Percentiles rank a stretch among this genome's conserved stretches.
Evolutionary conservation across 768 basidiomycete genomes (phyloP).

Genomic region (Mycena belliarum): DNA sequence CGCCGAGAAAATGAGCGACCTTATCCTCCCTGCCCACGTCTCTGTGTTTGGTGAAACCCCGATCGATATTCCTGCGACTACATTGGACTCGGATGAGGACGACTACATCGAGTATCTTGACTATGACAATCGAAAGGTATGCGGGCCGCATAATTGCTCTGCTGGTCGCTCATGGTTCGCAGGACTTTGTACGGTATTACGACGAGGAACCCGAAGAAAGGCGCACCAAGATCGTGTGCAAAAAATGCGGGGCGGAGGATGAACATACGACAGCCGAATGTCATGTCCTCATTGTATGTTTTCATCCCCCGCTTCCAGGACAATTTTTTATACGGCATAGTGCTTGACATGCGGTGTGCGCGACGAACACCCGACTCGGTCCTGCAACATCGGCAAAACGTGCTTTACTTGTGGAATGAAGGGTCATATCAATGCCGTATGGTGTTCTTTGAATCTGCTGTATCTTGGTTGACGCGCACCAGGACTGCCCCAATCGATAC

Average conservation of each 20-base stretch:
- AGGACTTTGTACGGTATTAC: constrained; percentile 67
- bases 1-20: constrained; percentile 18
- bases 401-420: constrained; percentile 85
- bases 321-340: constrained; percentile 36
- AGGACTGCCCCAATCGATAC: constrained; percentile 74
- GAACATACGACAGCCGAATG: constrained; percentile 71
- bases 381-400: constrained; percentile 79
- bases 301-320: neutral
- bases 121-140: constrained; percentile 56
- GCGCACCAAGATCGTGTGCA: constrained; percentile 60
- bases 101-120: constrained; percentile 80
- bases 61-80: constrained; percentile 45
- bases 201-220: constrained; percentile 48
- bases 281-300: constrained; percentile 67
- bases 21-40: constrained; percentile 75
- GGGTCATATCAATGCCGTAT: constrained; percentile 76
- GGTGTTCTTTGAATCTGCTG: neutral
- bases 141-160: neutral
- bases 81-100: constrained; percentile 50
- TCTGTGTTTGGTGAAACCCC: constrained; percentile 51
- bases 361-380: constrained; percentile 75
- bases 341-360: constrained; percentile 81
- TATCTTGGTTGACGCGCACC: neutral
- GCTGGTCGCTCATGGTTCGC: neutral
- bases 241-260: constrained; percentile 74